Evolutionary conservation across 768 basidiomycete genomes (phyloP).

Genomic region (Tremella mesenterica): DNA sequence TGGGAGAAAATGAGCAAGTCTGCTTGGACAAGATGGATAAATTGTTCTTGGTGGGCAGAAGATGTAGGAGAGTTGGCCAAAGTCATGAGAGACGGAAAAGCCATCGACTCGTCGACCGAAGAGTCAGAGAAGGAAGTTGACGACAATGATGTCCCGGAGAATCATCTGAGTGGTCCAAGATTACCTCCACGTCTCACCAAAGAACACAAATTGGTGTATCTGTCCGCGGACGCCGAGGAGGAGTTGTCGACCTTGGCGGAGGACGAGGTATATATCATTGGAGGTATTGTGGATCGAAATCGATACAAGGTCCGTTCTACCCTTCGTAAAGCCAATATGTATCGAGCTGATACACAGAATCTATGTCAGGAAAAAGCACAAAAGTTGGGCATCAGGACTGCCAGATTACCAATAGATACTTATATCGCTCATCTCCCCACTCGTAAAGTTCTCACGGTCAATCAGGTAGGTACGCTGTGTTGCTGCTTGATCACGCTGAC

Average conservation of each 20-base stretch:
- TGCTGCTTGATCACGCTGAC: no score
- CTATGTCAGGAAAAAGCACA: constrained; percentile 81
- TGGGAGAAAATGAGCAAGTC: constrained; percentile 54
- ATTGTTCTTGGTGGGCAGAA: constrained; percentile 60
- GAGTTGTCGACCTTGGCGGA: constrained; percentile 74
- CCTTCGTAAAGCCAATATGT: not conserved
- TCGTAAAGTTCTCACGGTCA: constrained; percentile 92
- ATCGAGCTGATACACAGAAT: constrained; percentile 51
- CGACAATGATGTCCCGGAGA: not conserved
- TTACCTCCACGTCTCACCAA: constrained; percentile 9
- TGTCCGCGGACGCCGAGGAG: constrained; percentile 86
- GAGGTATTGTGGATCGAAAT: constrained; percentile 91
- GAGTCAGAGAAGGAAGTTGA: not conserved
- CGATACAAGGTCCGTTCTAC: constrained; percentile 68
- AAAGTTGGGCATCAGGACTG: constrained; percentile 64
- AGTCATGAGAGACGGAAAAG: not conserved
- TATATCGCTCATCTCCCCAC: constrained; percentile 75
- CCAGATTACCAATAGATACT: constrained; percentile 87
- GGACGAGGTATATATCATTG: constrained; percentile 85
- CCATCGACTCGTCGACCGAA: not conserved
- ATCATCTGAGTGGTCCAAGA: not conserved
- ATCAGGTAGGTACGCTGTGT: constrained; percentile 54
- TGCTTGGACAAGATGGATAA: constrained; percentile 68
- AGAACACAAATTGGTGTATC: constrained; percentile 61
- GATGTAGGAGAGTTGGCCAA: constrained; percentile 42